phyloP scores from a whole-genome alignment of 2,329 filamentous ascomycete genomes.

The Alternaria sp. region DNA sequence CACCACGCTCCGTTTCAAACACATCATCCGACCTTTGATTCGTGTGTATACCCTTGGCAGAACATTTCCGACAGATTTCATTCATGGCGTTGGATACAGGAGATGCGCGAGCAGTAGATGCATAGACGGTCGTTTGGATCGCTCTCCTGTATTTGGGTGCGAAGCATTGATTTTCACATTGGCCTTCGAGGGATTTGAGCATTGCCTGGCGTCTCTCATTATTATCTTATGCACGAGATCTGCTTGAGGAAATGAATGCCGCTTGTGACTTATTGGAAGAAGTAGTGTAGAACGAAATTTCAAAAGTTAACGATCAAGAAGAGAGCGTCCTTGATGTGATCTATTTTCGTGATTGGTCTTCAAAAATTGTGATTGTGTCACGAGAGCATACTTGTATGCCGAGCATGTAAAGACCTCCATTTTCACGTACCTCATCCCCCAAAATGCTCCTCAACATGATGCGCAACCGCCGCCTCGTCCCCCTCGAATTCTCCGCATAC shows the following conservation, averaged over 20 bases:
- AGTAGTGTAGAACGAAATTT: not conserved
- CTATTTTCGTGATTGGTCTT: not conserved
- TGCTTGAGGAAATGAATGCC: not conserved
- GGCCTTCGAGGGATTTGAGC: slow-evolving; percentile 12
- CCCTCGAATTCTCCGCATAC: slow-evolving; percentile 71
- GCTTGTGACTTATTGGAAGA: not conserved
- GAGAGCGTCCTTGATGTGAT: not conserved
- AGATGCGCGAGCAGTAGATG: slow-evolving; percentile 31
- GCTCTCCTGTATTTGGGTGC: slow-evolving; percentile 5
- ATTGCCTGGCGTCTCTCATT: slow-evolving; percentile 5
- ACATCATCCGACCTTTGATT: slow-evolving; percentile 6
- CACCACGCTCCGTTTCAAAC: not conserved
- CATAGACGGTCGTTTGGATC: slow-evolving; percentile 16
- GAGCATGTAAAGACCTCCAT: too few species aligned
- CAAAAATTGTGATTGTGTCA: not conserved
- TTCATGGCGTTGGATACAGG: slow-evolving; percentile 34
- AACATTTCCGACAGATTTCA: slow-evolving; percentile 17
- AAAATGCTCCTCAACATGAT: slow-evolving; percentile 70
- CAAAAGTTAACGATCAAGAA: not conserved
- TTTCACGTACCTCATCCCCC: not conserved
- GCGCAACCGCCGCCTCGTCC: slow-evolving; percentile 70
- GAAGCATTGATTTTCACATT: slow-evolving; percentile 14
- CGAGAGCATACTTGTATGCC: not conserved
- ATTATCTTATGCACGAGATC: not conserved
- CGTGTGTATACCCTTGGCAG: slow-evolving; percentile 29